phyloP scores from a whole-genome alignment of 2,329 filamentous ascomycete species.

The Rutstroemia sp. region DNA sequence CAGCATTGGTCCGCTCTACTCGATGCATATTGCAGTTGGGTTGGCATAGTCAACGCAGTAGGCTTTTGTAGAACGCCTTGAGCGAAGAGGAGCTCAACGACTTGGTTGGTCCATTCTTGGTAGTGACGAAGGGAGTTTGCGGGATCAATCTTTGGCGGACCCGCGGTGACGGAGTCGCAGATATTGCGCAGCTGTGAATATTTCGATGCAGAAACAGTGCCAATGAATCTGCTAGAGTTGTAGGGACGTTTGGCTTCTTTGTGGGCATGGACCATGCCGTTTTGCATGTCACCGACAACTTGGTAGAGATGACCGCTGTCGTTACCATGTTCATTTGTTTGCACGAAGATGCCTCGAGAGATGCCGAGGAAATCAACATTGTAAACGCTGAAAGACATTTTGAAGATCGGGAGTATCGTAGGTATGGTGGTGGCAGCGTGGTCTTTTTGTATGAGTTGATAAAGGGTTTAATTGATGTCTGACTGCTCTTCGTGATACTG shows the following conservation, averaged over 20 bases:
- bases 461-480: too few relatives aligned
- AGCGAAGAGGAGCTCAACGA: background rate
- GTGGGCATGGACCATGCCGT: constrained; percentile 8
- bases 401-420: background rate
- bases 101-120: constrained; percentile 2
- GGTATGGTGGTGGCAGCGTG: too few relatives aligned
- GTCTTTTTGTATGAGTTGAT: too few relatives aligned
- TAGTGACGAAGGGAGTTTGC: constrained; percentile 1
- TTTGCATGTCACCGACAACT: constrained; percentile 8
- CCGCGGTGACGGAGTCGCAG: constrained; percentile 5
- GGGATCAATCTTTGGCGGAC: constrained; percentile 3
- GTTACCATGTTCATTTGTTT: constrained; percentile 3
- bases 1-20: background rate
- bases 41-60: background rate
- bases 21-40: background rate
- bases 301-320: constrained; percentile 8
- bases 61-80: background rate
- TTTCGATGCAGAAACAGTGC: constrained; percentile 7
- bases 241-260: constrained; percentile 7
- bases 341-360: constrained; percentile 8
- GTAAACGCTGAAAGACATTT: constrained; percentile 7
- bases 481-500: background rate
- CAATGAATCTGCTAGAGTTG: background rate
- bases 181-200: background rate
- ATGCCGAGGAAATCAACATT: constrained; percentile 6